Percentiles rank a stretch among this genome's conserved stretches.
Conservation (phyloP, 139 green algal species). For the Medakamo hakoo region DNA sequence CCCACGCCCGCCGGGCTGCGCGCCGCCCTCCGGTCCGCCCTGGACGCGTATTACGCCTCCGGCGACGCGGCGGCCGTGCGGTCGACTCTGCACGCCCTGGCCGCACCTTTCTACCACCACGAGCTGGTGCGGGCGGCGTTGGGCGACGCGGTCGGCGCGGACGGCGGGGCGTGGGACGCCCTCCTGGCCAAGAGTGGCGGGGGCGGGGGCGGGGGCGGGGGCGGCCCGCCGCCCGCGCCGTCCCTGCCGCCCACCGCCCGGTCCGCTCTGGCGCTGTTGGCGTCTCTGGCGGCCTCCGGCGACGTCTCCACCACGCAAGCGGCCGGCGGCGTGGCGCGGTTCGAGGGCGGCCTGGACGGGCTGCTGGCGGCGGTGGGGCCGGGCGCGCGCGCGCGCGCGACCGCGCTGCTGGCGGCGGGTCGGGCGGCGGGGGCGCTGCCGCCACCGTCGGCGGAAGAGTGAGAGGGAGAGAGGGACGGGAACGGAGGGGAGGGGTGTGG, state of each 20-base stretch:
- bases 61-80: neutral
- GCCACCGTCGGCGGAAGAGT: neutral
- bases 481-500: neutral
- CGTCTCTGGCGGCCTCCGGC: neutral
- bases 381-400: no score
- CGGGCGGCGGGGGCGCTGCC: neutral
- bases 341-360: neutral
- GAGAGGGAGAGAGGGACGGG: neutral
- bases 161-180: no score
- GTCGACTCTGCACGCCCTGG: neutral
- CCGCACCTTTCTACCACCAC: neutral
- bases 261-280: no score
- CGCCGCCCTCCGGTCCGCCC: neutral
- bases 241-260: no score
- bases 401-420: neutral
- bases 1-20: neutral
- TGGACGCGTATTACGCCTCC: neutral
- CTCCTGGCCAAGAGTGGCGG: no score
- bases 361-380: neutral
- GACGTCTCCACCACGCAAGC: neutral
- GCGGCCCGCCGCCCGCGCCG: no score
- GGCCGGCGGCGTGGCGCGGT: neutral
- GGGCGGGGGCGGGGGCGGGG: no score
- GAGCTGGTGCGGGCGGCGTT: neutral
- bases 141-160: no score